Evolutionary conservation across 768 basidiomycete genomes (phyloP).

Genomic region (Polyporus arcularius): DNA sequence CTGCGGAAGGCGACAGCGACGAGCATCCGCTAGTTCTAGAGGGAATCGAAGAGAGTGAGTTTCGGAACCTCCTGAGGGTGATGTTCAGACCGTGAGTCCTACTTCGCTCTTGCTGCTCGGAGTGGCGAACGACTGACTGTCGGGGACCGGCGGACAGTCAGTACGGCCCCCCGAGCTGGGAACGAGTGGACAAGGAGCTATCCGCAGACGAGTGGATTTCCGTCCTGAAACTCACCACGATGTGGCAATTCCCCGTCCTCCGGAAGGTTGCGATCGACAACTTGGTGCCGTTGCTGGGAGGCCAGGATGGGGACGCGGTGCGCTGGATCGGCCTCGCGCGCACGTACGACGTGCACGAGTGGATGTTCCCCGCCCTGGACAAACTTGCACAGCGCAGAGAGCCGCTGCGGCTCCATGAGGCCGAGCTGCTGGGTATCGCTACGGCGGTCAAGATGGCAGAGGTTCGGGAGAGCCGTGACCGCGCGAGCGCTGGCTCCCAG

Average conservation of each 20-base stretch:
- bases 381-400: not conserved
- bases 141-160: too few species aligned
- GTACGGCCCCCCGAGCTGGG: too few species aligned
- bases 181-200: too few species aligned
- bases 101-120: too few species aligned
- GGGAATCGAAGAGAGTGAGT: too few species aligned
- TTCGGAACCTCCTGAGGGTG: too few species aligned
- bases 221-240: conserved; percentile 18
- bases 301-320: conserved; percentile 8
- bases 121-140: too few species aligned
- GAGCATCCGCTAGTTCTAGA: too few species aligned
- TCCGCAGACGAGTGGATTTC: conserved; percentile 15
- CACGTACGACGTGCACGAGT: conserved; percentile 20
- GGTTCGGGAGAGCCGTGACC: conserved; percentile 8
- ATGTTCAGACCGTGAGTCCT: too few species aligned
- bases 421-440: conserved; percentile 7
- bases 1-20: too few species aligned
- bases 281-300: conserved; percentile 10
- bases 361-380: conserved; percentile 21
- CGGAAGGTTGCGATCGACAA: conserved; percentile 18
- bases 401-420: conserved; percentile 8
- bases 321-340: conserved; percentile 21
- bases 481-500: not conserved
- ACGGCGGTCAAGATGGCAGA: conserved; percentile 9
- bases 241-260: conserved; percentile 10